Evolutionary conservation across 306 rosid genomes (phyloP), one percentile per base, ranked within the genome.

Genomic region (Senna siamea): DNA sequence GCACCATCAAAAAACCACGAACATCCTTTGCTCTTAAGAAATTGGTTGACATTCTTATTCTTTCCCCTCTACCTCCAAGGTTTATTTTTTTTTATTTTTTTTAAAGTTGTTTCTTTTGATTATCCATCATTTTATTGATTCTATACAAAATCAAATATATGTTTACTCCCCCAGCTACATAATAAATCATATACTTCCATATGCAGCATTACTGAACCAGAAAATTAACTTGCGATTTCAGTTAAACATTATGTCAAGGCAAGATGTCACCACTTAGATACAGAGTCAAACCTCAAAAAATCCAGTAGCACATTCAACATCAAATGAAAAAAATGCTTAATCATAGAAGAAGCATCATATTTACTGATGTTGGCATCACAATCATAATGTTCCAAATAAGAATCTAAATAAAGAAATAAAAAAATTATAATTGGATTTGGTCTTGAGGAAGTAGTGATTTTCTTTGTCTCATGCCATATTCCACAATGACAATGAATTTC

Each of bases 201-300:
- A 72, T 56, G 82, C 85, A 78, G 82, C 82, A 55, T 55, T 82
- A 59, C 64, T 59, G 75, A 77, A 76, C 69, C 79, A 66, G 83
- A 84, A 86, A 80, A n/a, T n/a, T n/a, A n/a, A 82, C 86, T 76
- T 57, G 93, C 82, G 46, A 84, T 73, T 78, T 80, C 70, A 80
- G 81, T 80, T 79, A 82, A 84, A 84, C 83, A 88, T 63, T 51
- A 79, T 69, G 82, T 75, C 82, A 82, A 86, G 75, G 81, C 68
- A 78, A 57, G 69, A 73, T 19, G 38, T 72, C 46, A 50, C 54
- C 69, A 66, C 77, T 70, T 28, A n/a, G 79, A 74, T 65, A 38
- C 64, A 76, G 40, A 46, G 48, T 50, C 61, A 65, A 47, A 30
- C 63, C 65, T 70, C 26, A 26, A 10, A 56, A 73, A 74, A 69